Evolutionary conservation across 2,329 filamentous ascomycete species (phyloP).

Genomic region (Hysterium pulicare): DNA sequence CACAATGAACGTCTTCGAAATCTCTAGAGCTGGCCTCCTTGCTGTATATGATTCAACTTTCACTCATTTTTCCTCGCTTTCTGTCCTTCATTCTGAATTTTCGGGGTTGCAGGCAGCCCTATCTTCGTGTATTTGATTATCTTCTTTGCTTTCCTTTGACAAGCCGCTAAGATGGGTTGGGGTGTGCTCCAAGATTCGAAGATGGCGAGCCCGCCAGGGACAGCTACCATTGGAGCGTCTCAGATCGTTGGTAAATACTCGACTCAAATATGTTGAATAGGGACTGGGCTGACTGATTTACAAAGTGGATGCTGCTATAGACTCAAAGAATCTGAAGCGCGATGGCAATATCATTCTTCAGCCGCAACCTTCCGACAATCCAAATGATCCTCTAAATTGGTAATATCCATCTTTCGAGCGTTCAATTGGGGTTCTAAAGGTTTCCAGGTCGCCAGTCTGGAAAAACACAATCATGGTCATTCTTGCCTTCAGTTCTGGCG

Average conservation of each 20-base stretch:
- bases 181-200: constrained; percentile 27
- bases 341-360: constrained; percentile 72
- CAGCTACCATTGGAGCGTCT: constrained; percentile 23
- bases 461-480: constrained; percentile 33
- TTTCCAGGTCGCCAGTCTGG: constrained; percentile 14
- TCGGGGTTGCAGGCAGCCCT: constrained; percentile 21
- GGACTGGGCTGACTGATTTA: too few relatives aligned
- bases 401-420: constrained; percentile 9
- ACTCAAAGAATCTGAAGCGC: constrained; percentile 32
- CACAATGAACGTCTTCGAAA: not conserved
- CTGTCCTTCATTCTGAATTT: not conserved
- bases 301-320: constrained; percentile 14
- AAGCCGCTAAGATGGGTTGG: constrained; percentile 23
- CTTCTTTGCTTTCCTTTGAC: not conserved
- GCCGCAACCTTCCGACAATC: constrained; percentile 86
- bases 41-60: constrained; percentile 1
- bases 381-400: constrained; percentile 72
- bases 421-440: not conserved
- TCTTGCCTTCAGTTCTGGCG: constrained; percentile 32
- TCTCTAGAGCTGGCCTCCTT: constrained; percentile 14
- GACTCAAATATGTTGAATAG: too few relatives aligned
- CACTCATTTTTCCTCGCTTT: constrained; percentile 4
- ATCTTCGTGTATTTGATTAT: constrained; percentile 1
- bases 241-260: constrained; percentile 6
- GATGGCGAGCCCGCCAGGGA: constrained; percentile 31